Base-by-base conservation (phyloP, 192 early-diverging fungal species). In the Gryganskiella cystojenkinii region DNA sequence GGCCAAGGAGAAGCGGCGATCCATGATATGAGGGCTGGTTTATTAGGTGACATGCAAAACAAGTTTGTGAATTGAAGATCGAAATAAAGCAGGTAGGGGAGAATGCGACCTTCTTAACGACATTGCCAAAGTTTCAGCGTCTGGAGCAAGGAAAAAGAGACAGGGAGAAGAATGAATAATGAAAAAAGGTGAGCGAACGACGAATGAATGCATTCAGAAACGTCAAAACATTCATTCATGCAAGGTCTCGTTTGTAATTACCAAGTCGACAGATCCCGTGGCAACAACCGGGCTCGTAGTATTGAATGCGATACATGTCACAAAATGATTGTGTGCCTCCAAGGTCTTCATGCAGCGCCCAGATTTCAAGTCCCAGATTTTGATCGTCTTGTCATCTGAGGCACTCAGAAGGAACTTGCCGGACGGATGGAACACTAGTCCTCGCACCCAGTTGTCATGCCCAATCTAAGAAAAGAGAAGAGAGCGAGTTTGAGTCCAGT, bases 371-470 rank as follows among this genome's bases (percentile, higher is more conserved):
- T 98, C 95, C 97, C 97, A 99, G 28, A 94, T 82, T 43, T 91
- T 87, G 60, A 99, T 83, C 0, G 94, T 90, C 70, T 96, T 97
- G 80, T 99, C 97, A 67, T 99, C 97, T 0, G 93, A 92, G 2
- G 91, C 92, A 31, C 90, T 91, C 10, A 97, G 64, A 3, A 99
- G 73, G 61, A 84, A 92, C 64, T 94, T 94, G 37, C 94, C 95
- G 47, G 85, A 90, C 0, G 96, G 92, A 53, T 95, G 93, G 67
- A 96, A 90, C 1, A 88, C 87, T 44, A 98, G 76, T 40, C 91
- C 93, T 42, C 96, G 91, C 13, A 97, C 88, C 96, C 96, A 97
- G 71, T 95, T 96, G 52, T 97, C 95, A 69, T 97, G 96, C 13
- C 96, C 95, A 30, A 86, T 80, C 91, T 93, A 71, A 52, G 51